Evolutionary conservation across 441 rosid species (phyloP).

Genomic region (Euphorbia celastroides): DNA sequence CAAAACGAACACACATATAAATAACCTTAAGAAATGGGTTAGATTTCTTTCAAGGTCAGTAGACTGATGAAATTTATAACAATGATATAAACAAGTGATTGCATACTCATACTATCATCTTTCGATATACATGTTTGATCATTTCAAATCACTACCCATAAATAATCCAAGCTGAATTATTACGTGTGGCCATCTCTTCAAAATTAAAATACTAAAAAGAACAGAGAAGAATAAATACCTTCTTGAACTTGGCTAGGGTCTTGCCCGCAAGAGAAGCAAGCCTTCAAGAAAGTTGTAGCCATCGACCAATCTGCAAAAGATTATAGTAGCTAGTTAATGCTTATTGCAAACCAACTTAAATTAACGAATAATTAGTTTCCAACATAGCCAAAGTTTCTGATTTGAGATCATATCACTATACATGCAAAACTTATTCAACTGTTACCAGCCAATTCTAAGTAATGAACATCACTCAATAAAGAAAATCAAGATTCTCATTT

Average conservation of each 20-base stretch:
- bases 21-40: neutral
- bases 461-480: neutral
- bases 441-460: neutral
- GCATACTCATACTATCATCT: neutral
- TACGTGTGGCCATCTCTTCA: neutral
- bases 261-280: slow-evolving; percentile 90
- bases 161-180: neutral
- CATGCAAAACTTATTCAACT: neutral
- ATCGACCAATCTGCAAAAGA: slow-evolving; percentile 48
- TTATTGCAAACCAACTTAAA: slow-evolving; percentile 2
- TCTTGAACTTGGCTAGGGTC: slow-evolving; percentile 65
- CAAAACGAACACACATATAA: neutral
- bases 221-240: slow-evolving; percentile 37
- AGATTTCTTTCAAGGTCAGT: neutral
- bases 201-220: neutral
- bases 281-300: slow-evolving; percentile 52
- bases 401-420: neutral
- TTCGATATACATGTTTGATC: neutral
- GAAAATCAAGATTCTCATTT: neutral
- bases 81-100: too few relatives aligned
- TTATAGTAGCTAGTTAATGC: slow-evolving; percentile 10
- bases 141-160: neutral
- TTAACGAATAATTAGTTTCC: slow-evolving; percentile 5
- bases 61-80: neutral
- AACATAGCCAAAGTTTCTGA: neutral